phyloP scores from a whole-genome alignment of 768 basidiomycete species.

The Sutorius australiensis region DNA sequence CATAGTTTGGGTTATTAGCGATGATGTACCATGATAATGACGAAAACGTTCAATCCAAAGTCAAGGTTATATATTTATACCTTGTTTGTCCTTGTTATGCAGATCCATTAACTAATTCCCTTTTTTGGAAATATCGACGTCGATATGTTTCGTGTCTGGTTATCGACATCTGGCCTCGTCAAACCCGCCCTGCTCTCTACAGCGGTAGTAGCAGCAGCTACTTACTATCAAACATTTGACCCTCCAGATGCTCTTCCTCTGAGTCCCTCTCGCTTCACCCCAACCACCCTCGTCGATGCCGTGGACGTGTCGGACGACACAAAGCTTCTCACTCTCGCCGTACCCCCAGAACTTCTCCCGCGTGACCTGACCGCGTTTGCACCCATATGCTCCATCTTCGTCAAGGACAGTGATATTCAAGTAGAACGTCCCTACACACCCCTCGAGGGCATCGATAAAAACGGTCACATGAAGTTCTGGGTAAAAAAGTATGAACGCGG shows the following conservation, averaged over 20 bases:
- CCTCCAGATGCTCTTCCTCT: slow-evolving; percentile 45
- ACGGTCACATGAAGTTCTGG: slow-evolving; percentile 74
- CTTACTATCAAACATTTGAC: slow-evolving; percentile 49
- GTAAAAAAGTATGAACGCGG: slow-evolving; percentile 74
- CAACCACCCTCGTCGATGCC: slow-evolving; percentile 53
- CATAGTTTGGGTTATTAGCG: slow-evolving; percentile 16
- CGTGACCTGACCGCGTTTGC: slow-evolving; percentile 18
- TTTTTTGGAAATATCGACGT: slow-evolving; percentile 12
- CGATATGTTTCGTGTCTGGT: slow-evolving; percentile 11
- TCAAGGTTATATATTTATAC: not conserved
- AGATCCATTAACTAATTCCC: slow-evolving; percentile 14
- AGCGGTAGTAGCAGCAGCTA: slow-evolving; percentile 46
- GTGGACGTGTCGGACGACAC: slow-evolving; percentile 53
- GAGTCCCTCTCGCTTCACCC: slow-evolving; percentile 50
- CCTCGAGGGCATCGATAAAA: slow-evolving; percentile 60
- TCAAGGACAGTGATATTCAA: slow-evolving; percentile 87
- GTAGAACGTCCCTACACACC: slow-evolving; percentile 86
- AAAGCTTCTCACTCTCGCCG: slow-evolving; percentile 58
- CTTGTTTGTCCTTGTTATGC: slow-evolving; percentile 25
- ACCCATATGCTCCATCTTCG: slow-evolving; percentile 71
- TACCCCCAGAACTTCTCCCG: slow-evolving; percentile 45
- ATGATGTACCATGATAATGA: not conserved
- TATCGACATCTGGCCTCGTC: not conserved
- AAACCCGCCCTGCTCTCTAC: slow-evolving; percentile 31
- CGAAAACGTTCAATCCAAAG: too few relatives aligned